Evolutionary conservation across 805 yeast species (phyloP), one percentile per base, ranked within the genome.

Genomic region (Teunomyces gatunensis): DNA sequence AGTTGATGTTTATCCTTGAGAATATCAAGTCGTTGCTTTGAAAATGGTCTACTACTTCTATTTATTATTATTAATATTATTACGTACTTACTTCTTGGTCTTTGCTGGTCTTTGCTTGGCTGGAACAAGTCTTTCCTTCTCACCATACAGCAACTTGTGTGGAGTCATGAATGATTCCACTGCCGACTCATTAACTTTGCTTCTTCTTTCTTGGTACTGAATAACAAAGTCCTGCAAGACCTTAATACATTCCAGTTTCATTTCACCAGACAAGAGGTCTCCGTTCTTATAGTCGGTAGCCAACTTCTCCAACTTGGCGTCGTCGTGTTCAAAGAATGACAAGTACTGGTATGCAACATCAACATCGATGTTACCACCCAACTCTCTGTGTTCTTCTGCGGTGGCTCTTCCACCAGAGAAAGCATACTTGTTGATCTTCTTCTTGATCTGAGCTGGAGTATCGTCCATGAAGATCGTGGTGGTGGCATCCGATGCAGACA

Each of bases 401-500:
- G 95, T 79, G 35, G 80, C 86, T 65, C 83, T 80, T 54, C 99
- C 99, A 54, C 99, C 99, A 45, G 96, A 85, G 69, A 94, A 94
- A 6, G 97, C 99, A 64, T 89, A 87, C 69, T 91, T 94, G 75
- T 94, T 94, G 67, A 94, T 85, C 69, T 94, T 94, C 78, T 89
- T 94, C 65, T 87, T 86, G 54, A 94, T 87, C 72, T 88, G 90
- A 64, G 88, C 89, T 43, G 95, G 81, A 1, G 97, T 88, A 67
- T 94, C 99, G 48, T 90, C 91, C 94, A 94, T 86, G 74, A 85
- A 94, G 55, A 94, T 90, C 5, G 99, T 94, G 34, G 92, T 80
- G 47, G 88, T 84, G 52, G 87, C 89, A 66, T 87, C 94, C 10
- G 94, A 84, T 4, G 99, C 98, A 51, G 96, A 86, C 99, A 94